These are phyloP conservation scores for Mortierella antarctica DNA, from an alignment of 192 early-diverging fungal species.

Conservation along the genomic window DNA sequence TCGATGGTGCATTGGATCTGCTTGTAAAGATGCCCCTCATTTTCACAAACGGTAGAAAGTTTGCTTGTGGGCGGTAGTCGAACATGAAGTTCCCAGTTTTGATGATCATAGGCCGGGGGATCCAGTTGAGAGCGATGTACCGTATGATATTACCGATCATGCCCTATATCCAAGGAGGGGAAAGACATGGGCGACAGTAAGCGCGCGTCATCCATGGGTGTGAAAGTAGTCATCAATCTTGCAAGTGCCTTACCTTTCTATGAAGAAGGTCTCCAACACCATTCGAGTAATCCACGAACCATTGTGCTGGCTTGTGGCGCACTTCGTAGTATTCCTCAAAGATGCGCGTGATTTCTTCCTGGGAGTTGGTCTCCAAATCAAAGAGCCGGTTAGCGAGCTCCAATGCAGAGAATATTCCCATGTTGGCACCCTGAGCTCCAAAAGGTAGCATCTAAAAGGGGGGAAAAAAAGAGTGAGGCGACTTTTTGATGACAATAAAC, in stretches of 20 bases:
- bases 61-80: conserved; percentile 29
- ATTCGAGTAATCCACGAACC: conserved; percentile 21
- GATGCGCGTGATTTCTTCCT: conserved; percentile 8
- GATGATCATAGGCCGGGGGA: conserved; percentile 8
- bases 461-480: not conserved
- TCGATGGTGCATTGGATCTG: conserved; percentile 16
- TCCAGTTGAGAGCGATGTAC: conserved; percentile 9
- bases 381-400: conserved; percentile 17
- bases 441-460: not conserved
- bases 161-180: too few relatives aligned
- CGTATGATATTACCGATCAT: not conserved
- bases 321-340: conserved; percentile 25
- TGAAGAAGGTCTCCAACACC: conserved; percentile 19
- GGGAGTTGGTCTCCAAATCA: conserved; percentile 14
- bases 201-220: not conserved
- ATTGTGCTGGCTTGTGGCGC: conserved; percentile 7
- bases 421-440: conserved; percentile 16
- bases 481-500: not conserved
- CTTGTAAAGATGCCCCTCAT: conserved; percentile 6
- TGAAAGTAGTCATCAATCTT: not conserved
- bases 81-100: not conserved
- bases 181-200: too few relatives aligned
- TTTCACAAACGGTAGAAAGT: conserved; percentile 21
- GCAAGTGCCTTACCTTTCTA: conserved; percentile 12
- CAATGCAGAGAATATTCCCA: conserved; percentile 14